Evolutionary conservation across 1,284 basidiomycete genomes (phyloP), one percentile per base, ranked within the genome.

Genomic region (Amylostereum areolatum): DNA sequence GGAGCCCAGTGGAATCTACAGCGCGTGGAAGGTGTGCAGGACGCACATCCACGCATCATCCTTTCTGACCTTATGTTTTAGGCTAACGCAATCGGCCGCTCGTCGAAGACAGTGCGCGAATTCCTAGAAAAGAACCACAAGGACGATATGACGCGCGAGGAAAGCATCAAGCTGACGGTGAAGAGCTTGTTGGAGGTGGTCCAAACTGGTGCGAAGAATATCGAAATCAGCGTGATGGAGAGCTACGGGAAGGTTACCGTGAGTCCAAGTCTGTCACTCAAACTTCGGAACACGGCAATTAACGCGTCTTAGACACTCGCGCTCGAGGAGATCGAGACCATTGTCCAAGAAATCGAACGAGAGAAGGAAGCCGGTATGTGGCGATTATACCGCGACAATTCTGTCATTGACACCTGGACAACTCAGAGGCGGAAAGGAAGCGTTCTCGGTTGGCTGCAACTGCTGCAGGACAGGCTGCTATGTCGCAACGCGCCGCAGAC

Each of bases 81-180:
- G 92, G 97, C 97, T 18, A 97, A 94, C 64, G 92, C 97, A 5
- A 97, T 99, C 61, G 97, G 97, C 27, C 85, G 97, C 47, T 97
- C 94, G 10, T 94, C 92, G 11, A 99, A 99, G 74, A 99, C 97
- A 4, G 97, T 99, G 9, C 86, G 96, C 49, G 97, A 99, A 66
- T 99, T 99, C 70, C 69, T 99, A 51, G 97, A 99, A 71, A 99
- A 99, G 80, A 97, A 98, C 63, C 92, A 97, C 72, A 92, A 87
- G 59, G 94, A 97, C 56, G 90, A 91, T 57, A 77, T 97, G 71
- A 76, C 80, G 10, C 79, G 90, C 53, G 93, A 94, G 36, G 92
- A 95, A 52, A 84, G 89, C 45, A 91, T 99, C 71, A 98, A 98
- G 68, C 75, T 99, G 36, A 92, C 97, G 0, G 83, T 99, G 60